A percentile compares a stretch with the other conserved stretches of the same genome.
Evolutionary conservation across 1,284 basidiomycete genomes (phyloP).

Genomic region (Ustilago sp.): DNA sequence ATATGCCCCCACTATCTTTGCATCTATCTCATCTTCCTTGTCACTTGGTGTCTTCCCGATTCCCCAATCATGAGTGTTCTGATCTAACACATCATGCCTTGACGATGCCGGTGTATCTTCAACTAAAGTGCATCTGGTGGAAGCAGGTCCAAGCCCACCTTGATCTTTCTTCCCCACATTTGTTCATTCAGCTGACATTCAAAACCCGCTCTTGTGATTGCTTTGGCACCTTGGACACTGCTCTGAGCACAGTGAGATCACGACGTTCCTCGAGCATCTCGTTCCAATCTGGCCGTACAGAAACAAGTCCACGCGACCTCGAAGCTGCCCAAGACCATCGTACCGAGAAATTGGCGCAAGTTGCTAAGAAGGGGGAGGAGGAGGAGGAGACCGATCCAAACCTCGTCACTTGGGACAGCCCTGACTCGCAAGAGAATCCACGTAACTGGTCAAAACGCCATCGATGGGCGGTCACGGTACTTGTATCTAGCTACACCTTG

Average conservation of each 20-base stretch:
- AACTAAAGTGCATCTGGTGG: not conserved
- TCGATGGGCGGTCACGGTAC: conserved; percentile 76
- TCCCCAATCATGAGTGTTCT: too few species aligned
- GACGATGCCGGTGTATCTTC: too few species aligned
- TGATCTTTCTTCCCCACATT: not conserved
- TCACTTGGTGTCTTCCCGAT: too few species aligned
- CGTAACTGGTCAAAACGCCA: conserved; percentile 76
- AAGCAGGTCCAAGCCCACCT: not conserved
- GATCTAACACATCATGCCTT: too few species aligned
- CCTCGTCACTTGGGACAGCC: conserved; percentile 76
- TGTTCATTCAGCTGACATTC: not conserved
- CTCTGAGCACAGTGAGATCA: conserved; percentile 11
- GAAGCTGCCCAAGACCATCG: conserved; percentile 23
- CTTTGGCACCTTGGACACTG: not conserved
- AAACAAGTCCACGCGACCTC: conserved; percentile 7
- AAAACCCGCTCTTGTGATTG: not conserved
- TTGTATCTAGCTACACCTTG: conserved; percentile 61
- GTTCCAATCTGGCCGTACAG: not conserved
- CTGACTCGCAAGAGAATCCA: conserved; percentile 76
- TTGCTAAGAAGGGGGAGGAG: conserved; percentile 18
- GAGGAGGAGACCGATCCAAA: conserved; percentile 45
- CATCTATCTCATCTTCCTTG: too few species aligned
- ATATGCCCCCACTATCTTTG: too few species aligned
- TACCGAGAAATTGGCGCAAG: not conserved
- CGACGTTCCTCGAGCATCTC: conserved; percentile 18